These are phyloP conservation scores for Xylariaceae sp. DNA, from an alignment of 2,329 filamentous ascomycete species.

Conservation along the genomic window DNA sequence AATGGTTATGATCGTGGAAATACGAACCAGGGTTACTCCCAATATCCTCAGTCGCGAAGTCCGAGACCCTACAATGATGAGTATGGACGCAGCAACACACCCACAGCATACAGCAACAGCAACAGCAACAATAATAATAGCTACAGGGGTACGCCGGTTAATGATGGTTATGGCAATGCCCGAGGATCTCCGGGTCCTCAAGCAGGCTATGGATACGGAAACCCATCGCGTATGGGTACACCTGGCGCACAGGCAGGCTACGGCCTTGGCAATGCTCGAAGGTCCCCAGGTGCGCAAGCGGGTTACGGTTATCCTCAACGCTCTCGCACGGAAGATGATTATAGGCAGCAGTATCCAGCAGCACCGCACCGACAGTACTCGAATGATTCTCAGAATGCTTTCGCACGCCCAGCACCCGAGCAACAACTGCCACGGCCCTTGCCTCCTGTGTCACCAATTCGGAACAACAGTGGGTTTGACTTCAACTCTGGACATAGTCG, in stretches of 20 bases:
- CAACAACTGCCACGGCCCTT: conserved; percentile 8
- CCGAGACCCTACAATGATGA: conserved; percentile 39
- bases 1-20: conserved; percentile 39
- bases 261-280: conserved; percentile 21
- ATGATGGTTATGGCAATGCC: conserved; percentile 19
- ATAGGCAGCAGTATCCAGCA: conserved; percentile 14
- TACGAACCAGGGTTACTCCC: conserved; percentile 37
- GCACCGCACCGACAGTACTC: conserved; percentile 20
- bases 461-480: conserved; percentile 28
- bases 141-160: conserved; percentile 30
- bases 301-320: conserved; percentile 25
- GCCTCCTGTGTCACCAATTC: conserved; percentile 24
- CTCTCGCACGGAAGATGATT: conserved; percentile 18
- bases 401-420: conserved; percentile 1
- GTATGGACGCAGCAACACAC: conserved; percentile 34
- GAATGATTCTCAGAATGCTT: background rate
- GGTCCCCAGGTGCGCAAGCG: conserved; percentile 28
- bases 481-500: conserved; percentile 30
- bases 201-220: conserved; percentile 23
- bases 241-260: conserved; percentile 25
- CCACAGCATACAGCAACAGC: conserved; percentile 29
- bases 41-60: conserved; percentile 40
- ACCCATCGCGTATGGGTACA: conserved; percentile 24
- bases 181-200: conserved; percentile 25
- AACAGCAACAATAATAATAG: conserved; percentile 20